Conservation (phyloP, 2,329 filamentous ascomycete species). For the Fusarium sp. region DNA sequence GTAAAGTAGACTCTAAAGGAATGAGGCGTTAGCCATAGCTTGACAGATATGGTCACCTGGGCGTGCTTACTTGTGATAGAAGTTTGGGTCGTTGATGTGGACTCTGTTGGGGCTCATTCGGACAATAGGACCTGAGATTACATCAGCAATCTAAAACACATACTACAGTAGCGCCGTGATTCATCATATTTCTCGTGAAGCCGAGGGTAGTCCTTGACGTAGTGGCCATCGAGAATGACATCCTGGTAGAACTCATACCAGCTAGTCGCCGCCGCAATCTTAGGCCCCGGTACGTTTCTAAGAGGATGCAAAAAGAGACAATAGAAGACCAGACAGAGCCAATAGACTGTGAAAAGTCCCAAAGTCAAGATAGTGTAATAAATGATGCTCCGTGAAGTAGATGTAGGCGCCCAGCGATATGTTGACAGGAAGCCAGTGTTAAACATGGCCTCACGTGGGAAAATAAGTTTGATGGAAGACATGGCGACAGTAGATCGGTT, state of each 20-base stretch:
- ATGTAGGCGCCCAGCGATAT: neutral
- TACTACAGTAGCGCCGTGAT: rapidly evolving
- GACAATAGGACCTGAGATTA: neutral
- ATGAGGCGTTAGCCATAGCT: too few relatives aligned
- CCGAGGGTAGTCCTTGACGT: neutral
- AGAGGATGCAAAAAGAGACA: neutral
- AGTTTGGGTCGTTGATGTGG: neutral
- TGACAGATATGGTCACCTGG: too few relatives aligned
- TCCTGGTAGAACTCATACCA: conserved; percentile 1
- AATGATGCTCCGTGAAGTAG: neutral
- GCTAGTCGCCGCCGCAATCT: neutral
- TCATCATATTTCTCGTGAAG: neutral
- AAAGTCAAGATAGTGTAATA: rapidly evolving
- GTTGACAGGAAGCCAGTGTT: neutral
- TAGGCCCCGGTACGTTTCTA: neutral
- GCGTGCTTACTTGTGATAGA: neutral
- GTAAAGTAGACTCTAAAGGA: neutral
- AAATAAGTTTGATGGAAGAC: neutral
- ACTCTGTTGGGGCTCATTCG: neutral
- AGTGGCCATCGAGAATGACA: neutral
- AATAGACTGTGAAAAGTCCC: neutral
- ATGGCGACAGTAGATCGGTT: neutral
- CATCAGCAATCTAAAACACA: neutral
- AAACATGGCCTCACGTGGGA: neutral
- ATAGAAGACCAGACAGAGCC: neutral